Conservation (phyloP, 305 asterid genomes). For the Stenogyne calaminthoides region DNA sequence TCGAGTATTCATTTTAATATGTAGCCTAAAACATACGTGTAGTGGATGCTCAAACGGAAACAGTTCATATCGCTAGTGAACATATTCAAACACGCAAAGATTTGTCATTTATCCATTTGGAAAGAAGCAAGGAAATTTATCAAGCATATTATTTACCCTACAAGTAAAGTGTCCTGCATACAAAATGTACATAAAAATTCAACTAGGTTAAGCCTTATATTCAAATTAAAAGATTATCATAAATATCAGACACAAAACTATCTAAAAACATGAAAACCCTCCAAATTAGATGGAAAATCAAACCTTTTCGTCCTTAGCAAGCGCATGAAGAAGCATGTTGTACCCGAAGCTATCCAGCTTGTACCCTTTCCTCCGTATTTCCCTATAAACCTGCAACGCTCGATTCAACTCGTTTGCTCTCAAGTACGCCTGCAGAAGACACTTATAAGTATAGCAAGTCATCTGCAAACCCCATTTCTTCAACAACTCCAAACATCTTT, state of each 20-base stretch:
- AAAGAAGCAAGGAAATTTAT: not conserved
- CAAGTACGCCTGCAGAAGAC: constrained; percentile 84
- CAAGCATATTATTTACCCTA: not conserved
- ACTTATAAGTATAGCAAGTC: constrained; percentile 78
- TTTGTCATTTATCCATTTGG: not conserved
- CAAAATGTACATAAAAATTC: too few relatives aligned
- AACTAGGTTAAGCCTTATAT: too few relatives aligned
- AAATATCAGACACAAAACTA: not conserved
- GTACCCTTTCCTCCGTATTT: constrained; percentile 64
- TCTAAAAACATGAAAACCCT: not conserved
- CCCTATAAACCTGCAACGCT: constrained; percentile 55
- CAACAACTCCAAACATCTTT: constrained; percentile 65
- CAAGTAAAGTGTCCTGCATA: not conserved
- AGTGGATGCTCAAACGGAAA: not conserved
- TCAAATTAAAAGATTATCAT: not conserved
- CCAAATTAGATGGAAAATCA: constrained; percentile 7
- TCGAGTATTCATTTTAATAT: not conserved
- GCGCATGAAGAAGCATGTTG: constrained; percentile 86
- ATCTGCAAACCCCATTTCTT: constrained; percentile 75
- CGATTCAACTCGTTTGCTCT: constrained; percentile 53
- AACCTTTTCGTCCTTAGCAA: constrained; percentile 80
- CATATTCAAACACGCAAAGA: not conserved
- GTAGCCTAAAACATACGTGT: not conserved
- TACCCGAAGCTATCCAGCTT: constrained; percentile 67
- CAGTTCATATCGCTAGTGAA: not conserved